Evolutionary conservation across 2,329 filamentous ascomycete species (phyloP), one percentile per base, ranked within the genome.

Genomic region (Cercospora canescens): DNA sequence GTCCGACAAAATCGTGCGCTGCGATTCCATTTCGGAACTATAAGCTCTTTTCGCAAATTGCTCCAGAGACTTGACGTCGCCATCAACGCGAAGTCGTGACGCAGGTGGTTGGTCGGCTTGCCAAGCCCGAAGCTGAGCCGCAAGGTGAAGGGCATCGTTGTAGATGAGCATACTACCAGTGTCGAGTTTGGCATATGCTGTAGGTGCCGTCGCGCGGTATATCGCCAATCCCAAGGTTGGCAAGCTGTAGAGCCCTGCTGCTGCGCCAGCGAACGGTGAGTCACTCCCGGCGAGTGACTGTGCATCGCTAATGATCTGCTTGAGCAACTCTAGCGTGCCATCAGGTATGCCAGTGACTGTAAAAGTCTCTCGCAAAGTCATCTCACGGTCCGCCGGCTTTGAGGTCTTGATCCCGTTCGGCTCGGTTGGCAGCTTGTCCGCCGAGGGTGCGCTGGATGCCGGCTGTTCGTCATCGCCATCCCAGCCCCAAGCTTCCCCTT

Each of bases 401-500:
- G 73, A 54, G 24, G 60, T 69, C 16, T 76, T 69, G 4, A 75
- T 65, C 26, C 72, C 71, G 57, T 78, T 79, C 14, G 68, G 76
- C 18, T 41, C 30, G 26, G 58, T 32, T 9, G 65, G 45, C 32
- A 54, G 39, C 41, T 58, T 48, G 8, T n/a, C n/a, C n/a, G 45
- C 78, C 74, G 58, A 80, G 34, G 66, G 70, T 9, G 52, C 54
- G 21, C 56, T 64, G 37, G 71, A 26, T 16, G 66, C 64, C 37
- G 65, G 61, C 6, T 54, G 74, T n/a, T 81, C 79, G 28, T 81
- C 79, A 6, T 91, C 91, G 39, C 93, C 93, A 24, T 88, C 91
- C 92, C 93, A 96, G 3, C 91, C 93, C 91, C 93, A 96, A 28
- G 92, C 91, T 67, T 92, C 93, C 91, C 93, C 96, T 32, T 92